Percentiles rank a stretch among this genome's conserved stretches.
phyloP scores from a whole-genome alignment of 176 grass and related monocot genomes.

The Musa schizocarpa region DNA sequence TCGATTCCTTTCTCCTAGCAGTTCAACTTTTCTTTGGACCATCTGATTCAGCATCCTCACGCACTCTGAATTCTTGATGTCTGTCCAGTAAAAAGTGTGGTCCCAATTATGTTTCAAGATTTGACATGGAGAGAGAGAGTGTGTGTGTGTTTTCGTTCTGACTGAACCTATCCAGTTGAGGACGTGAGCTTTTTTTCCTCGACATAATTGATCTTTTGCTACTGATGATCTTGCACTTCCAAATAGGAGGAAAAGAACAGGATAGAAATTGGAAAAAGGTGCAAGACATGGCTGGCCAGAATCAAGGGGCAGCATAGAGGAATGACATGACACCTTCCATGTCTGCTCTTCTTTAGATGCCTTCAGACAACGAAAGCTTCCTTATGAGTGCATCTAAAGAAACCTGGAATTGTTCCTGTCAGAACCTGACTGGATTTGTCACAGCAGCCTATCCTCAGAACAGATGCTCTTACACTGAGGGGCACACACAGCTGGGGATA shows the following conservation, averaged over 20 bases:
- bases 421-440: background rate
- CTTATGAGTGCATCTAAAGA: background rate
- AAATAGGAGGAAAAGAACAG: background rate
- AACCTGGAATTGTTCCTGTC: background rate
- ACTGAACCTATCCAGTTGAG: too few species aligned
- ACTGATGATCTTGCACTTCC: background rate
- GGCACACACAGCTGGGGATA: too few species aligned
- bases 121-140: background rate
- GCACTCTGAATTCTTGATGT: background rate
- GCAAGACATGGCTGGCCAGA: background rate
- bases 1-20: background rate
- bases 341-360: background rate
- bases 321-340: background rate
- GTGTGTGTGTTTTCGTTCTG: too few species aligned
- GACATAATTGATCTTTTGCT: background rate
- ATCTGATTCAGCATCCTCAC: background rate
- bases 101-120: background rate
- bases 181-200: background rate
- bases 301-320: conserved; percentile 1
- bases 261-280: background rate
- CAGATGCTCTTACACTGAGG: background rate
- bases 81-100: background rate
- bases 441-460: background rate
- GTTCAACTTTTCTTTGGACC: background rate
- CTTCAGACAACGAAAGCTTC: background rate